Base-by-base conservation (phyloP, 306 rosid species). In the Vigna angularis region DNA sequence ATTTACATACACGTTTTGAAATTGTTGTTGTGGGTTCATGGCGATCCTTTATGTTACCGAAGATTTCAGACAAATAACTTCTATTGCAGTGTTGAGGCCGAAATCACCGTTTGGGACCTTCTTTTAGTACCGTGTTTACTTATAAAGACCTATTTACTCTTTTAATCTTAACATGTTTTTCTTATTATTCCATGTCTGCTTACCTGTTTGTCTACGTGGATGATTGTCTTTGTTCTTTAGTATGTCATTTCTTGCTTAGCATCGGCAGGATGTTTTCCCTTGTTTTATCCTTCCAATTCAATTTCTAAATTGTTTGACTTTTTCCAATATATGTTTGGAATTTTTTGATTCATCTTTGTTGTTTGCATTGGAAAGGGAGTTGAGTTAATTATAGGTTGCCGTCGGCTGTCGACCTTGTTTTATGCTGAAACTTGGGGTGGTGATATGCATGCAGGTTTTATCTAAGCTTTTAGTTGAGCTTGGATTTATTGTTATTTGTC, bases 401-500 rank as follows among this genome's bases (percentile, higher is more conserved):
- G 24, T 52, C 85, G 81, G 88, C 24, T 45, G 83, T 70, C 52
- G 68, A 75, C 82, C 57, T 14, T 73, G 77, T 74, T 69, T 53
- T 82, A 81, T 75, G 66, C 82, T 80, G 61, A 68, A 64, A 20
- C 24, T 22, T 64, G 10, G 72, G 84, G 85, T 8, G 83, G 40
- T 51, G 11, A 24, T 38, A 14, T 52, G 13, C 79, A 14, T 52
- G 13, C 79, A 82, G 89, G 83, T 78, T 76, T 82, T 79, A 65
- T 52, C 88, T 81, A 74, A 84, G 91, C 88, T 64, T 70, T 68
- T 15, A 77, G 56, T 55, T 48, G 72, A 59, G 89, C 88, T 85
- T 87, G 90, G 94, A 62, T 82, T 72, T 82, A 67, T 81, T 81
- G 79, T 79, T 87, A 75, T 82, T 70, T 82, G 71, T 75, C 76